Conservation (phyloP, 2,329 filamentous ascomycete genomes). For the Talaromyces atroroseus region DNA sequence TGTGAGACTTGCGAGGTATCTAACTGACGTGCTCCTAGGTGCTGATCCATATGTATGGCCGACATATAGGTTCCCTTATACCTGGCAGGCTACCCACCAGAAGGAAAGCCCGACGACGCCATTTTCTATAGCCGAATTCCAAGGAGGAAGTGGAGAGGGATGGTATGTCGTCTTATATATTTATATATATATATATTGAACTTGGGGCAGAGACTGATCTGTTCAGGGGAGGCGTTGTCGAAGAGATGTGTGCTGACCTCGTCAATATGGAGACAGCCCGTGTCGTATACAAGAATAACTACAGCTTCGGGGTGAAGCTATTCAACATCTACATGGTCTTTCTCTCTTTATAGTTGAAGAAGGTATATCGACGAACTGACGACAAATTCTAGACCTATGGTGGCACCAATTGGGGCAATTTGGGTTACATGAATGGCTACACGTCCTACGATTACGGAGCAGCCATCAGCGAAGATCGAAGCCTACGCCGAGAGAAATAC, state of each 20-base stretch:
- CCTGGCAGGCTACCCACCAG: conserved; percentile 19
- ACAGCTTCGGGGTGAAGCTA: background rate
- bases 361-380: no score
- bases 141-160: conserved; percentile 19
- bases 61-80: conserved; percentile 18
- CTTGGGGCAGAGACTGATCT: no score
- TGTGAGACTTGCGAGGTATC: background rate
- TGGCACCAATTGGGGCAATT: conserved; percentile 67
- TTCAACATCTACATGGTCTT: conserved; percentile 2
- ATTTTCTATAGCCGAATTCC: conserved; percentile 24
- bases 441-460: conserved; percentile 59
- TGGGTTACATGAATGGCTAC: conserved; percentile 63
- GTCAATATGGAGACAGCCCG: background rate
- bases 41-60: conserved; percentile 19
- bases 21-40: background rate
- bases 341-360: background rate
- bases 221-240: conserved; percentile 5
- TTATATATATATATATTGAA: no score
- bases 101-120: conserved; percentile 21
- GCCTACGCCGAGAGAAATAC: conserved; percentile 67
- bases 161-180: conserved; percentile 14
- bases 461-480: conserved; percentile 63
- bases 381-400: conserved; percentile 46
- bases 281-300: background rate
- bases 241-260: background rate